Evolutionary conservation across 805 yeast species (phyloP), one percentile per base, ranked within the genome.

Genomic region (Candida ponderosae): DNA sequence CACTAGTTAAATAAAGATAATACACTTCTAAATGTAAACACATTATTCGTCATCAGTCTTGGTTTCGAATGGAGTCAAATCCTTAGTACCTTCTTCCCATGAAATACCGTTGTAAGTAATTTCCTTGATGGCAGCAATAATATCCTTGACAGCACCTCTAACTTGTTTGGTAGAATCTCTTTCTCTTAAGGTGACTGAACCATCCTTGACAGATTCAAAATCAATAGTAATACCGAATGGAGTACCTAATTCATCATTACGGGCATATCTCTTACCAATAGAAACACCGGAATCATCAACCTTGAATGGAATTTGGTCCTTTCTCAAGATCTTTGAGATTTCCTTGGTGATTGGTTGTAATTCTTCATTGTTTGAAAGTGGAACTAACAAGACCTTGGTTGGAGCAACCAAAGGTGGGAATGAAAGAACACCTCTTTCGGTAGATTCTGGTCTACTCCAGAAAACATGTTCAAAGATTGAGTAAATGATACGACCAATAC

Each of bases 191-290:
- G 98, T 90, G 47, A 90, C 84, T 13, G 96, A 80, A 35, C 76
- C 76, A 58, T 90, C 97, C 58, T 81, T 76, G 44, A 84, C 75
- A 38, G 95, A 81, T 47, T 90, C 97, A 62, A 93, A 90, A 64
- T 90, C 98, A 52, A 90, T 83, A 46, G 98, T 90, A 64, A 90
- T 78, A 62, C 98, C 98, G 60, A 93, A 93, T 51, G 98, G 98
- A 38, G 97, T 93, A 64, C 98, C 98, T 57, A 90, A 74, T 70
- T 90, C 98, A 65, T 90, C 98, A 63, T 90, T 90, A 70, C 98
- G 85, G 46, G 98, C 88, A 56, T 90, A 90, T 68, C 98, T 82
- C 70, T 89, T 86, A 68, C 98, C 98, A 54, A 90, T 93, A 24
- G 97, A 85, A 17, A 96, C 97, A 49, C 95, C 84, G 9, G 97